Conservation (phyloP, 2,329 filamentous ascomycete genomes). For the Phaeosphaeriaceae sp. region DNA sequence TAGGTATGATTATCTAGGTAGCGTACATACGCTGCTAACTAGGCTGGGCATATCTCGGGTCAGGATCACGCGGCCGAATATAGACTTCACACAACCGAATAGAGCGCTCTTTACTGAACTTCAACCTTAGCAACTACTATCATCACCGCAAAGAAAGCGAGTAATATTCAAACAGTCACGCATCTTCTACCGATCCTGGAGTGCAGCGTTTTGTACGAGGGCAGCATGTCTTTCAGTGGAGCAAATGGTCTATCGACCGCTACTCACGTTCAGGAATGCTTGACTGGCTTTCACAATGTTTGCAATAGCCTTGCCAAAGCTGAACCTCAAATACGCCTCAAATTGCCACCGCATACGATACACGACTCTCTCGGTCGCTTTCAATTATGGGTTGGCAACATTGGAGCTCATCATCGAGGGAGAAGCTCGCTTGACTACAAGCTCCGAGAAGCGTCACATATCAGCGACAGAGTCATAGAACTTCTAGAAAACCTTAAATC, state of each 20-base stretch:
- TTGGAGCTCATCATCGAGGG: conserved; percentile 39
- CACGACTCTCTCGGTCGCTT: conserved; percentile 35
- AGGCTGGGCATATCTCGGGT: no score
- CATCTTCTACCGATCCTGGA: no score
- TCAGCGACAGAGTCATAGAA: conserved; percentile 26
- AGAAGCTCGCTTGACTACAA: conserved; percentile 39
- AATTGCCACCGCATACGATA: conserved; percentile 7
- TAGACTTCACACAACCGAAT: no score
- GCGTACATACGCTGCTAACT: no score
- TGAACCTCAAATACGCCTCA: conserved; percentile 11
- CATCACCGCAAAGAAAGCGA: no score
- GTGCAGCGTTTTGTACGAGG: not conserved
- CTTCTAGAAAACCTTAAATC: conserved; percentile 28
- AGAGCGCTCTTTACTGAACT: no score
- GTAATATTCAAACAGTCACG: no score
- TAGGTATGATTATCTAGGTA: no score
- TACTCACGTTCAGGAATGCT: conserved; percentile 15
- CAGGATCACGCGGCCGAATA: no score
- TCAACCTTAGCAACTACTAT: no score
- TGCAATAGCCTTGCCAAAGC: conserved; percentile 8
- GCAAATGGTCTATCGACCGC: conserved; percentile 11
- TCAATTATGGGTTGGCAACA: conserved; percentile 41
- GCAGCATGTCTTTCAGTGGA: not conserved
- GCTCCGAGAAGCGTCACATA: conserved; percentile 39
- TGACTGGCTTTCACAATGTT: conserved; percentile 11